Conservation (phyloP, 2,329 filamentous ascomycete genomes). For the Aspergillus chevalieri region DNA sequence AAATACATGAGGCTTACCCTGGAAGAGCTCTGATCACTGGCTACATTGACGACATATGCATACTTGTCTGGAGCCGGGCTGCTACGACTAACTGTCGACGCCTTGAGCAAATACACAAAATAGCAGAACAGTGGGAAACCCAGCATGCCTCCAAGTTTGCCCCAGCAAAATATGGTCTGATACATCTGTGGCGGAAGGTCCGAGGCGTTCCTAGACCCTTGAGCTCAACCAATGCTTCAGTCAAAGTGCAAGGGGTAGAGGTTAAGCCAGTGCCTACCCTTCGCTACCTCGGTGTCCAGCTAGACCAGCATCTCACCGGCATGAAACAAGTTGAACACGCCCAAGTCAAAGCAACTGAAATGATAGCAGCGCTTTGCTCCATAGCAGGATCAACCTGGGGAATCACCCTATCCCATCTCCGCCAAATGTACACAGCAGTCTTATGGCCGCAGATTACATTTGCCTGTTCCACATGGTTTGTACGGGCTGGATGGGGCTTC, state of each 20-base stretch:
- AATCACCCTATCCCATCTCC: too few relatives aligned
- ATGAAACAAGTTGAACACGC: too few relatives aligned
- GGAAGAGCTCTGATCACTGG: neutral
- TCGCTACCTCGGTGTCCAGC: neutral
- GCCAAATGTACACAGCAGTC: too few relatives aligned
- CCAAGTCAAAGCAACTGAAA: too few relatives aligned
- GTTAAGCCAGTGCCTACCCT: neutral
- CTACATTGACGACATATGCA: neutral
- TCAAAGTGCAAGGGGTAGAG: neutral
- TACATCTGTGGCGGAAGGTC: neutral
- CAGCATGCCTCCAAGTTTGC: neutral
- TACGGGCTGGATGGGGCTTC: too few relatives aligned
- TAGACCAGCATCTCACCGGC: neutral
- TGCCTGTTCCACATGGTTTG: too few relatives aligned
- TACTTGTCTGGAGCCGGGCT: neutral
- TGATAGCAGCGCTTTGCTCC: too few relatives aligned
- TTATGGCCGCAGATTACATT: too few relatives aligned
- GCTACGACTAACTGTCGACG: neutral
- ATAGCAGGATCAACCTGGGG: too few relatives aligned
- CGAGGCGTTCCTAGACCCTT: neutral
- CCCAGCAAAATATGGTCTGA: neutral
- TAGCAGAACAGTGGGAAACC: neutral
- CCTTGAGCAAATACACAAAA: neutral
- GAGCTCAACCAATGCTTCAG: neutral
- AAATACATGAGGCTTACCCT: neutral